These are phyloP conservation scores for Alternaria sp. DNA, from an alignment of 2,329 filamentous ascomycete genomes.

Conservation along the genomic window DNA sequence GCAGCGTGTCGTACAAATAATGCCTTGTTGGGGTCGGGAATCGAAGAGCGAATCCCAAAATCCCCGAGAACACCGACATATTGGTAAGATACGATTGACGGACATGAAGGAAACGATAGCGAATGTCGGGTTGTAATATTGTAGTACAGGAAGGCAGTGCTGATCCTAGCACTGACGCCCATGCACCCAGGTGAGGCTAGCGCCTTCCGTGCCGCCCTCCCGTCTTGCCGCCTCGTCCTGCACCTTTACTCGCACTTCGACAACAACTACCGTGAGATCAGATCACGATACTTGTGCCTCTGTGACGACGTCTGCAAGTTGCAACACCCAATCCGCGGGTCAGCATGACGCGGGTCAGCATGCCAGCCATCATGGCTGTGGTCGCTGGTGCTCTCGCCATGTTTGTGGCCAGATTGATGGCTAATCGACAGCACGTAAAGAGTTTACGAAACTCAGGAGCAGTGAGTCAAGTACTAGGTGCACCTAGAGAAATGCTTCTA, in stretches of 20 bases:
- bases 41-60: not conserved
- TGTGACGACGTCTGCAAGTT: not conserved
- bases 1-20: not conserved
- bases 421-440: constrained; percentile 11
- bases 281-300: not conserved
- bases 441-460: constrained; percentile 7
- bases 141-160: not conserved
- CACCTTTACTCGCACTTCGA: not conserved
- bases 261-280: not conserved
- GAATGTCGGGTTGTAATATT: not conserved
- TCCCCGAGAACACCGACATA: not conserved
- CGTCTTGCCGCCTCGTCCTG: not conserved
- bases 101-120: not conserved
- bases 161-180: not conserved
- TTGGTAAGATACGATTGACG: not conserved
- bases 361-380: constrained; percentile 7
- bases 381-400: constrained; percentile 7
- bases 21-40: not conserved
- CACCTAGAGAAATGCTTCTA: not conserved
- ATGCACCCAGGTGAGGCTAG: not conserved
- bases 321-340: not conserved
- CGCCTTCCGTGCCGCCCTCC: not conserved
- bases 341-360: constrained; percentile 12
- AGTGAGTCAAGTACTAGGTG: constrained; percentile 1
- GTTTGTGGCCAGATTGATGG: constrained; percentile 7